phyloP scores from a whole-genome alignment of 805 yeast genomes.

The Ogataea henricii region DNA sequence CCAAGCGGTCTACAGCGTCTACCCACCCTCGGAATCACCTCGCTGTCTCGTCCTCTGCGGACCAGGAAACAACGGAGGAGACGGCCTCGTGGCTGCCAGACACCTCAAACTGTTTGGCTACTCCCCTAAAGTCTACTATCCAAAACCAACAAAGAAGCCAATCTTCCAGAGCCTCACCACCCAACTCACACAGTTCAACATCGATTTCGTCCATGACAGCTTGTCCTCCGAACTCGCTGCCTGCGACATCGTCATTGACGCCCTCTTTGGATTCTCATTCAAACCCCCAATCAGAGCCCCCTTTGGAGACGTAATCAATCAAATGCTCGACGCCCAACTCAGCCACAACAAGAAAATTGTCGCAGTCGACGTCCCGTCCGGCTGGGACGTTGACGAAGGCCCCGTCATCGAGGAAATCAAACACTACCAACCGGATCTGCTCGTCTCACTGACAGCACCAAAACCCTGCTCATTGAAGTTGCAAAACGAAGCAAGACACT shows the following conservation, averaged over 20 bases:
- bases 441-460: conserved; percentile 91
- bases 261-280: conserved; percentile 92
- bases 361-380: conserved; percentile 90
- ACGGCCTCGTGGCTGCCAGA: conserved; percentile 93
- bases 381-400: conserved; percentile 95
- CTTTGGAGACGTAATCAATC: conserved; percentile 51
- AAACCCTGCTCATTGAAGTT: conserved; percentile 76
- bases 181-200: conserved; percentile 67
- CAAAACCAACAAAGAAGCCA: conserved; percentile 60
- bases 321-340: conserved; percentile 37
- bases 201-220: conserved; percentile 51
- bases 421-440: conserved; percentile 54
- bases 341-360: conserved; percentile 55
- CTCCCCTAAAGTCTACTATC: conserved; percentile 76
- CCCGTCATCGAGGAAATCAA: conserved; percentile 46
- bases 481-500: conserved; percentile 53
- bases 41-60: conserved; percentile 77
- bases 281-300: conserved; percentile 85
- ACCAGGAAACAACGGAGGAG: conserved; percentile 97
- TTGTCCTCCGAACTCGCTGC: conserved; percentile 32
- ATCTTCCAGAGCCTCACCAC: conserved; percentile 61
- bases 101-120: conserved; percentile 83
- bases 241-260: conserved; percentile 65
- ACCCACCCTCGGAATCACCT: conserved; percentile 50
- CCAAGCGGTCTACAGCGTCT: conserved; percentile 70